Percentiles rank a stretch among this genome's conserved stretches.
These are phyloP conservation scores for Tuber indicum DNA, from an alignment of 495 filamentous ascomycete species.

Conservation along the genomic window DNA sequence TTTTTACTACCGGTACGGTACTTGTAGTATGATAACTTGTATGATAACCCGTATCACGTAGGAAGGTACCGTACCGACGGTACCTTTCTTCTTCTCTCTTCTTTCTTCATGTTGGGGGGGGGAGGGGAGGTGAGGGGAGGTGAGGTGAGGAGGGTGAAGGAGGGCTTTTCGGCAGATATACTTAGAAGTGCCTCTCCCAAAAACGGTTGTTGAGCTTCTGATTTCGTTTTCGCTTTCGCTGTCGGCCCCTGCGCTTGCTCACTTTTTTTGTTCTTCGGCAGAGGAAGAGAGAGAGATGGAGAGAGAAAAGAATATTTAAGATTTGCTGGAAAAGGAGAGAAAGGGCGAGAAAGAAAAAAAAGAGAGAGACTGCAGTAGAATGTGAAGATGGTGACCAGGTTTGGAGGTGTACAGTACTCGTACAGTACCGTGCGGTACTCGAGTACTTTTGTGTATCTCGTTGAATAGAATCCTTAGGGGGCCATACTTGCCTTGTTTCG, in stretches of 20 bases:
- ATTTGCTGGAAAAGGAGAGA: background rate
- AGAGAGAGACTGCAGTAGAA: background rate
- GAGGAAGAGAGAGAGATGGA: background rate
- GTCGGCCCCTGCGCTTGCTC: background rate
- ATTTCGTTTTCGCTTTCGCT: background rate
- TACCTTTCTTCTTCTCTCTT: background rate
- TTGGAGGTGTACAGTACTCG: background rate
- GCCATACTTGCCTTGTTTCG: too few species aligned
- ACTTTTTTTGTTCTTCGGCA: background rate
- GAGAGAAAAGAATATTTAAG: background rate
- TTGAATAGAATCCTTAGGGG: background rate
- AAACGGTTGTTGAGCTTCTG: background rate
- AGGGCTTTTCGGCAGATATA: background rate
- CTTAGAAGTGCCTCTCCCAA: background rate
- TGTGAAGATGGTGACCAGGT: background rate
- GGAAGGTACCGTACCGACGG: background rate
- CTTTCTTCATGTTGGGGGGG: too few species aligned
- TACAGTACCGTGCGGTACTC: too few species aligned
- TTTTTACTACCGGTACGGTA: too few species aligned
- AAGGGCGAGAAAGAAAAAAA: background rate
- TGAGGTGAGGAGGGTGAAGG: too few species aligned
- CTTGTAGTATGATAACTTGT: too few species aligned
- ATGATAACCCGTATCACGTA: background rate
- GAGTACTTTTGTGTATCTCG: background rate
- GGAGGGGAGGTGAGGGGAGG: too few species aligned